phyloP scores from a whole-genome alignment of 1,139 yeast species.

The Magnusiomyces paraingens region DNA sequence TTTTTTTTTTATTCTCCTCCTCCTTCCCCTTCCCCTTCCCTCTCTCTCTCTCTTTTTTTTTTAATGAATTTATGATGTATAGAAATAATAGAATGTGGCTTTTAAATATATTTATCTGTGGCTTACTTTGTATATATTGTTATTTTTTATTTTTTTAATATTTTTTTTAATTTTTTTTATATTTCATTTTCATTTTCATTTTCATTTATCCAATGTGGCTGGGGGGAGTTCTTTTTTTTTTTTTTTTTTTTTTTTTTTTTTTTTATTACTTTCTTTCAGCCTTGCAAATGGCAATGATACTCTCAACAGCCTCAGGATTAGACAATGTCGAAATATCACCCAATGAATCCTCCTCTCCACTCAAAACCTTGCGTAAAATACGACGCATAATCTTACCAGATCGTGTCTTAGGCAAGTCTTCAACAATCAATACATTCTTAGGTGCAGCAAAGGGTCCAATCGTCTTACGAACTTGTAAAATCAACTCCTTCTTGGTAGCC shows the following conservation, averaged over 20 bases:
- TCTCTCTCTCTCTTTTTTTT: neutral
- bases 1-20: neutral
- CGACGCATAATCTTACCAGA: conserved; percentile 99
- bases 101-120: neutral
- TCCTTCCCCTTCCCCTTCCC: neutral
- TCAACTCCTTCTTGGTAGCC: conserved; percentile 59
- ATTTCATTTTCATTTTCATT: neutral
- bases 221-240: too few relatives aligned
- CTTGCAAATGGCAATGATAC: conserved; percentile 45
- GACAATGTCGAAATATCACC: conserved; percentile 92
- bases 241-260: neutral
- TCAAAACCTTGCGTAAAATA: conserved; percentile 84
- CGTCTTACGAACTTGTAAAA: conserved; percentile 83
- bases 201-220: too few relatives aligned
- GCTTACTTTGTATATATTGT: neutral
- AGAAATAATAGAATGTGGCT: neutral
- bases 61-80: neutral
- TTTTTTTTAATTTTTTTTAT: neutral
- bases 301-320: conserved; percentile 79
- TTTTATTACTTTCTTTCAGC: conserved; percentile 3
- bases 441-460: conserved; percentile 99
- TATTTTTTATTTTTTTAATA: neutral
- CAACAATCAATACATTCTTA: conserved; percentile 77
- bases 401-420: conserved; percentile 94
- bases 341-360: conserved; percentile 84